phyloP scores from a whole-genome alignment of 202 grass and related monocot species.

The Brachypodium distachyon region DNA sequence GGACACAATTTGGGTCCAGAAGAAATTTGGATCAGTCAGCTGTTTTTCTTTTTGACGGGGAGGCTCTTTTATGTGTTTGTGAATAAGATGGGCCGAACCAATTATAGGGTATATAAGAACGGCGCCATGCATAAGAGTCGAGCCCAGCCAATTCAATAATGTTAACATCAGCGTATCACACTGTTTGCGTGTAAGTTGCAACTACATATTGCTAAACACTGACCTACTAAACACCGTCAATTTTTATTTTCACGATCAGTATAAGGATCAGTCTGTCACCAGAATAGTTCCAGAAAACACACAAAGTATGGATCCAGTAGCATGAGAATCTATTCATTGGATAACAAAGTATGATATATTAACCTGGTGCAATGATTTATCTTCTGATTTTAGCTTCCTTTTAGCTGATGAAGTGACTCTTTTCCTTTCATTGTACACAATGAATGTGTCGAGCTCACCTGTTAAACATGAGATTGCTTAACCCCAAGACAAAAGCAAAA shows the following conservation, averaged over 20 bases:
- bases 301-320: not conserved
- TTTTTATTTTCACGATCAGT: too few species aligned
- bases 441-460: constrained; percentile 82
- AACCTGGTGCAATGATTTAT: constrained; percentile 87
- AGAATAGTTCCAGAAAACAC: not conserved
- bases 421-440: constrained; percentile 97
- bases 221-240: not conserved
- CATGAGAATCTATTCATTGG: not conserved
- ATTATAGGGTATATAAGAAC: not conserved
- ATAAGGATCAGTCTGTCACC: not conserved
- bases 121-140: not conserved
- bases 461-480: constrained; percentile 12
- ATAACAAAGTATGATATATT: not conserved
- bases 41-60: too few species aligned
- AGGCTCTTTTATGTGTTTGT: not conserved
- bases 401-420: constrained; percentile 94
- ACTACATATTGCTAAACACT: not conserved
- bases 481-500: not conserved
- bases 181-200: not conserved
- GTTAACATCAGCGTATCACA: not conserved
- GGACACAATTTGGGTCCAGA: not conserved
- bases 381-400: constrained; percentile 82
- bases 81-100: not conserved
- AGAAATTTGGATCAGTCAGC: not conserved
- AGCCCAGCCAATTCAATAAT: not conserved